A percentile compares a stretch with the other conserved stretches of the same genome.
These are phyloP conservation scores for Exutisphaerella laricina DNA, from an alignment of 2,329 filamentous ascomycete species.

Conservation along the genomic window DNA sequence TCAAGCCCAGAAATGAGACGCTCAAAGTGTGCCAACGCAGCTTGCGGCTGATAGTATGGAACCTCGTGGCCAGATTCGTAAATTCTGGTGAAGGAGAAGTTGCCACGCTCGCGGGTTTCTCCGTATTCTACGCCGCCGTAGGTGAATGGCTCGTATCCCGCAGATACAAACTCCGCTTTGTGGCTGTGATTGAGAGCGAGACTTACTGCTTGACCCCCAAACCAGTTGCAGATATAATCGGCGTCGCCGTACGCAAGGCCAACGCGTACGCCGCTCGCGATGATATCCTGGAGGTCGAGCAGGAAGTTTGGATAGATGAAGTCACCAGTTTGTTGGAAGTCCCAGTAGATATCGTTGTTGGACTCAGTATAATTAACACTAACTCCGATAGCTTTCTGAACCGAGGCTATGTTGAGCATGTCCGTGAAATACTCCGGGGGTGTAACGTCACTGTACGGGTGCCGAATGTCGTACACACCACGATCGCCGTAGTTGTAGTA, in stretches of 20 bases:
- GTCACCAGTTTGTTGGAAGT: constrained; percentile 45
- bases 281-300: constrained; percentile 38
- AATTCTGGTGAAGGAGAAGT: constrained; percentile 28
- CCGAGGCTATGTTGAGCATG: constrained; percentile 51
- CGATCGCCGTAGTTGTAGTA: constrained; percentile 42
- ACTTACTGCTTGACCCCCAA: constrained; percentile 36
- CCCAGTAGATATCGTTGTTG: constrained; percentile 40
- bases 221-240: constrained; percentile 40
- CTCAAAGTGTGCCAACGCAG: constrained; percentile 29
- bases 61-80: constrained; percentile 40
- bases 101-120: constrained; percentile 33
- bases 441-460: constrained; percentile 40
- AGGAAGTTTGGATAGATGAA: constrained; percentile 58
- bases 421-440: constrained; percentile 43
- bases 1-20: constrained; percentile 33
- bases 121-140: constrained; percentile 36
- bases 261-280: constrained; percentile 36
- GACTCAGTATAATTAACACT: constrained; percentile 52
- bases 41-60: constrained; percentile 37
- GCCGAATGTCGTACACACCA: constrained; percentile 55
- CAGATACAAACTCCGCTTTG: constrained; percentile 25
- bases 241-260: constrained; percentile 37
- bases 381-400: constrained; percentile 54
- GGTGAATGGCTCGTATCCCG: constrained; percentile 25
- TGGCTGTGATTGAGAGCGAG: constrained; percentile 36